Evolutionary conservation across 2,329 filamentous ascomycete genomes (phyloP), one percentile per base, ranked within the genome.

Genomic region (Venturia oleaginea): DNA sequence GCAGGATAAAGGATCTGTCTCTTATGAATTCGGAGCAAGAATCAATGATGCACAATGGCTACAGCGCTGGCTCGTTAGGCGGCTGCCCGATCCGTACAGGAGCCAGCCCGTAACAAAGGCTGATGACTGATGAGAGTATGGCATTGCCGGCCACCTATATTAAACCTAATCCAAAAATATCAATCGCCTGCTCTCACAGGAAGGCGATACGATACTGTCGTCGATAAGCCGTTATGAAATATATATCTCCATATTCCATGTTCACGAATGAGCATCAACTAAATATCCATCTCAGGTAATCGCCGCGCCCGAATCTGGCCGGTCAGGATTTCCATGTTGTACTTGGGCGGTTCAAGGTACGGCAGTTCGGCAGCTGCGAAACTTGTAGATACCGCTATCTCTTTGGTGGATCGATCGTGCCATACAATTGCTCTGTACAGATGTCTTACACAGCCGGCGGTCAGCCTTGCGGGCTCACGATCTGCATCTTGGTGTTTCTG

Each of bases 401-500:
- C 55, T 37, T 59, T 59, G 55, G 55, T 59, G 57, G 57, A 60
- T 38, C 19, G 57, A 60, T 40, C 34, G 19, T 40, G 57, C 32
- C 34, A 60, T 59, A 38, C 38, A 34, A 38, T 22, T 40, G 57
- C 57, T 60, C 57, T 34, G 57, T 27, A 24, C 8, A 59, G 19
- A n/a, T 59, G 30, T 13, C 32, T 55, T 40, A 40, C 57, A 40
- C n/a, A 24, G 34, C 17, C 57, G 32, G 32, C 32, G 32, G 11
- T 38, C 57, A 60, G 57, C 57, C 57, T 60, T 60, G 57, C 40
- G 32, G 32, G 40, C 57, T 42, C 27, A 19, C 24, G 1, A 60
- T 60, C 57, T 60, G 57, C 57, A 30, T 38, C 57, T 60, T 38
- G 57, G 24, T 17, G 57, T 59, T 59, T 59, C 57, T 59, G 57